A percentile compares a stretch with the other conserved stretches of the same genome.
Conservation (phyloP, 495 filamentous ascomycete genomes). For the Penicillium flavigenum region DNA sequence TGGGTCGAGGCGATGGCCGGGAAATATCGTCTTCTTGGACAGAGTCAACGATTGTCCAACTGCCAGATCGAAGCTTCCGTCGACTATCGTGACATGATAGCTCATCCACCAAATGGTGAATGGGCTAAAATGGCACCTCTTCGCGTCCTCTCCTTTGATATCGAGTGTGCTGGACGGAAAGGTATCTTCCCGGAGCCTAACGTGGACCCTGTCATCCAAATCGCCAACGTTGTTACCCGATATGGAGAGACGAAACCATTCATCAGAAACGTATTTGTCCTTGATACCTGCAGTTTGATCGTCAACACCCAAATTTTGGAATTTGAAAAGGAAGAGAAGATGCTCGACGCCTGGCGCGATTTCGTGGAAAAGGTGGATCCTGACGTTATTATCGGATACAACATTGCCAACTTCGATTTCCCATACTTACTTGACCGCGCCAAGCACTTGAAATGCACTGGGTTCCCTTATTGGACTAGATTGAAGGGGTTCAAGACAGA, state of each 20-base stretch:
- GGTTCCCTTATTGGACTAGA: constrained; percentile 85
- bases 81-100: constrained; percentile 77
- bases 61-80: constrained; percentile 93
- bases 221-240: constrained; percentile 93
- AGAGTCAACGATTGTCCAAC: constrained; percentile 69
- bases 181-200: constrained; percentile 94
- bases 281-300: constrained; percentile 86
- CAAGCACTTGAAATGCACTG: constrained; percentile 68
- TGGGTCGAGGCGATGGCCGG: constrained; percentile 86
- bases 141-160: constrained; percentile 93
- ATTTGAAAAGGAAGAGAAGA: constrained; percentile 73
- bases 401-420: constrained; percentile 98
- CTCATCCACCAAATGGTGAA: constrained; percentile 87
- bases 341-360: constrained; percentile 85
- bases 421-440: constrained; percentile 93
- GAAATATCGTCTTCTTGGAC: constrained; percentile 65
- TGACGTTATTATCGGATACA: constrained; percentile 98
- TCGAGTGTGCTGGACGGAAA: constrained; percentile 96
- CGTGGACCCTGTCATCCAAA: constrained; percentile 94
- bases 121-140: constrained; percentile 99
- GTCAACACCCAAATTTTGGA: constrained; percentile 92
- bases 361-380: constrained; percentile 92
- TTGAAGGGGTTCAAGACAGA: constrained; percentile 62
- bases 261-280: constrained; percentile 91
- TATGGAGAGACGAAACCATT: constrained; percentile 97